Evolutionary conservation across 345 rosid genomes (phyloP).

Genomic region (Excoecaria agallocha): DNA sequence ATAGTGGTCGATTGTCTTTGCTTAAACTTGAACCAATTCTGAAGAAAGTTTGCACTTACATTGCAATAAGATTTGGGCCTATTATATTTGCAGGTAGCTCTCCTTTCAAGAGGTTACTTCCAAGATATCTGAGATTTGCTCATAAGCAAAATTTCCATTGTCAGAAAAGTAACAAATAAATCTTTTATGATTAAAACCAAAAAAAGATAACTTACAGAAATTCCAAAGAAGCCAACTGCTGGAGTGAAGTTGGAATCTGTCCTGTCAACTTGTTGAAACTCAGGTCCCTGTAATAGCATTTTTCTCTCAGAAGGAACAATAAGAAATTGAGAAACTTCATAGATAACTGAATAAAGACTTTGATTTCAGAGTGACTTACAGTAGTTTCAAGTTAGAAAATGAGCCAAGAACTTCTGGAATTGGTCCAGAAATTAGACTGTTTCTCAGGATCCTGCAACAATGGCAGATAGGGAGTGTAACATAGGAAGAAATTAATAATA

Average conservation of each 20-base stretch:
- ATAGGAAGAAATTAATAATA: not conserved
- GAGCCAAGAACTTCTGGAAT: constrained; percentile 44
- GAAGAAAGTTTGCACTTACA: constrained; percentile 34
- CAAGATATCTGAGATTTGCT: constrained; percentile 42
- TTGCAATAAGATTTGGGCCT: constrained; percentile 34
- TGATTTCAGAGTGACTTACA: constrained; percentile 34
- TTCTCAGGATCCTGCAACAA: constrained; percentile 47
- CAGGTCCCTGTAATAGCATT: constrained; percentile 40
- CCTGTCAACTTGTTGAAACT: constrained; percentile 62
- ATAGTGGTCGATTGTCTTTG: not conserved
- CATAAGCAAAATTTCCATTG: too few relatives aligned
- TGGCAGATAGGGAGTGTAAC: not conserved
- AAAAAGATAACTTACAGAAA: constrained; percentile 34
- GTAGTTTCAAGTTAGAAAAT: constrained; percentile 31
- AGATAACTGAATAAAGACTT: not conserved
- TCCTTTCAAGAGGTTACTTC: constrained; percentile 49
- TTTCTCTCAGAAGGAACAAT: not conserved
- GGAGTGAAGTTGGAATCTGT: constrained; percentile 43
- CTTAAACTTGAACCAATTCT: not conserved
- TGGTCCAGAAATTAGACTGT: constrained; percentile 39
- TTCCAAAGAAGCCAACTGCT: constrained; percentile 26
- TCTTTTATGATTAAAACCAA: not conserved
- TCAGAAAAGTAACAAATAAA: not conserved
- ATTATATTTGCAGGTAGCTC: constrained; percentile 39
- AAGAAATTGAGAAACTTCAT: not conserved